Evolutionary conservation across 2,329 filamentous ascomycete species (phyloP).

Genomic region (Paracoccidioides brasiliensis): DNA sequence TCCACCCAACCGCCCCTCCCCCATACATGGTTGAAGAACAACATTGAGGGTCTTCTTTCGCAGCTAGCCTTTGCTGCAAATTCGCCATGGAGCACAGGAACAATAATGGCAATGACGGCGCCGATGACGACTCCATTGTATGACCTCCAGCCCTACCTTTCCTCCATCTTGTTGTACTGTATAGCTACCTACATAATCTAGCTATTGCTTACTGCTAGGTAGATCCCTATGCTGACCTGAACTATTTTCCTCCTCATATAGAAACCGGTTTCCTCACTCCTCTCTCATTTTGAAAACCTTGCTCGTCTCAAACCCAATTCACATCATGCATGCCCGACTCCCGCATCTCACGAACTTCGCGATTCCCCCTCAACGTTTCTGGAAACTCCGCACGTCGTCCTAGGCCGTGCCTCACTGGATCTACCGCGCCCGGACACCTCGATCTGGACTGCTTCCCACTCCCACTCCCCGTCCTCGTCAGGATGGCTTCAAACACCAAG

Average conservation of each 20-base stretch:
- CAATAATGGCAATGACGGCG: slow-evolving; percentile 23
- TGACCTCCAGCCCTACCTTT: slow-evolving; percentile 9
- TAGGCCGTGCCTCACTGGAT: slow-evolving; percentile 30
- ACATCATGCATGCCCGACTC: slow-evolving; percentile 10
- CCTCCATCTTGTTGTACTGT: no score
- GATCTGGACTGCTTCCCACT: slow-evolving; percentile 20
- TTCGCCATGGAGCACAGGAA: slow-evolving; percentile 25
- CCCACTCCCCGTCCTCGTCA: neutral
- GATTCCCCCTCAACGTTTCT: slow-evolving; percentile 19
- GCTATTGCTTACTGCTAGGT: no score
- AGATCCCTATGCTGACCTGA: slow-evolving; percentile 6
- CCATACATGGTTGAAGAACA: neutral
- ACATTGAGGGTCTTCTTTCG: neutral
- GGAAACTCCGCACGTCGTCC: slow-evolving; percentile 19
- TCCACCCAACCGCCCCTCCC: neutral
- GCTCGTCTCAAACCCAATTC: slow-evolving; percentile 16
- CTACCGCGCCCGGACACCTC: slow-evolving; percentile 28
- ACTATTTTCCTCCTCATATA: slow-evolving; percentile 14
- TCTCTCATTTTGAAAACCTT: slow-evolving; percentile 38
- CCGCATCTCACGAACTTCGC: neutral
- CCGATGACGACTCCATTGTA: slow-evolving; percentile 27
- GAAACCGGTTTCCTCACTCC: slow-evolving; percentile 37
- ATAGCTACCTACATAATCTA: no score
- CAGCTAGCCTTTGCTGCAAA: neutral
- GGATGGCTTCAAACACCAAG: slow-evolving; percentile 13